Base-by-base conservation (phyloP, 495 filamentous ascomycete species). In the Penicillium robsamsonii region DNA sequence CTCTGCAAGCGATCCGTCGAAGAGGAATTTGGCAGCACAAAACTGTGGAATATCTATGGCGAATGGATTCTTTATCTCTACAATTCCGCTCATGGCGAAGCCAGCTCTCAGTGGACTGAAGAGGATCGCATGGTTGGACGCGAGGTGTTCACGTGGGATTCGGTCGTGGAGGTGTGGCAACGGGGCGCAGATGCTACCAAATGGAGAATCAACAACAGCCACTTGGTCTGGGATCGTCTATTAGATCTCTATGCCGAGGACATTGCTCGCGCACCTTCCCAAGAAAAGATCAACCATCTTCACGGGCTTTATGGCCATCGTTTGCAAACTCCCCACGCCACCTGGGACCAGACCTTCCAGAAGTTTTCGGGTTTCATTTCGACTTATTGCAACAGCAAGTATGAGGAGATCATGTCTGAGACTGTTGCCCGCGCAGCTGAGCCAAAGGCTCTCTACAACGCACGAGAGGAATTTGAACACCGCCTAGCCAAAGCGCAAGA, bases 21-120 rank as follows among this genome's bases (percentile, higher is more conserved):
- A 53, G 91, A 93, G 58, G 93, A 97, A 66, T 84, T 87, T 42
- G 85, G 82, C 52, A 96, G 93, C 62, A 81, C 87, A 33, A 90
- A 86, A 66, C 78, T 98, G 15, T 98, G 95, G 93, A 78, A 85
- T 53, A 81, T 87, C 18, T 97, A 96, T 71, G 92, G 88, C 57
- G 87, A 96, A 61, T 97, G 87, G 79, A 82, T 96, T 57, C 83
- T 88, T 64, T 85, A 85, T 18, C 81, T 96, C 8, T 88, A 91
- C 61, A 80, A 73, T 27, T 68, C 77, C 30, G 74, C 83, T 27
- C 80, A 83, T 65, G 84, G 81, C 52, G 81, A 86, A 63, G 71
- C 75, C 33, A 69, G 73, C 38, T 75, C 83, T 66, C 75, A 81
- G 31, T 94, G 90, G 88, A 74, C 85, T 10, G 83, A 87, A 49